Base-by-base conservation (phyloP, 441 rosid species). In the Arabidopsis lyrata region DNA sequence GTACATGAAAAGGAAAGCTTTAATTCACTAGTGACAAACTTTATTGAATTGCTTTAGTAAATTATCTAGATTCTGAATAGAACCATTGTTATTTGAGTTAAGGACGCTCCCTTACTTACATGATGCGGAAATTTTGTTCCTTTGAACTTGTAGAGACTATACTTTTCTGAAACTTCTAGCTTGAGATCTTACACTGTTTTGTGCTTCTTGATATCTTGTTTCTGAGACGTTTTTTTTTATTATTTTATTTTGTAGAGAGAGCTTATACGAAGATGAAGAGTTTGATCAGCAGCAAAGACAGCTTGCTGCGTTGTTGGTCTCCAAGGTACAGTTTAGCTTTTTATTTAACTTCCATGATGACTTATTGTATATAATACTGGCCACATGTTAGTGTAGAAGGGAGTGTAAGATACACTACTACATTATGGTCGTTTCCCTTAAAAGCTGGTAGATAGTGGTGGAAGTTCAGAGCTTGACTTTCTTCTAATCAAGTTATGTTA, bases 241-340 rank as follows among this genome's bases (percentile, higher is more conserved):
- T 8, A 50, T 41, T 58, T 15, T 44, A 60, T 44, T 14, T 6
- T 82, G 50, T 82, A 93, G 97, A 63, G 97, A 91, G 86, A 90
- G 95, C 68, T 81, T 94, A 56, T 94, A 94, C 16, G 97, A 94
- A 82, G 97, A 91, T 64, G 97, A 93, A 73, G 89, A 90, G 74
- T 91, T 94, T 76, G 97, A 87, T 78, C 93, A 80, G 76, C 88
- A 84, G 70, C 92, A 87, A 82, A 87, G 98, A 74, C 83, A 88
- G 64, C 95, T 94, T 73, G 98, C 98, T 79, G 97, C 97, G 0
- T 70, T 94, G 53, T 80, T 94, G 72, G 96, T 84, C 63, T 94
- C 98, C 8, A 94, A 91, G 95, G 97, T 91, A 24, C 6, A 24
- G 3, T 52, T 70, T 56, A 44, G 35, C 24, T 15, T 63, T n/a